Conservation (phyloP, 1,284 basidiomycete species). For the Phylloporus sp. region DNA sequence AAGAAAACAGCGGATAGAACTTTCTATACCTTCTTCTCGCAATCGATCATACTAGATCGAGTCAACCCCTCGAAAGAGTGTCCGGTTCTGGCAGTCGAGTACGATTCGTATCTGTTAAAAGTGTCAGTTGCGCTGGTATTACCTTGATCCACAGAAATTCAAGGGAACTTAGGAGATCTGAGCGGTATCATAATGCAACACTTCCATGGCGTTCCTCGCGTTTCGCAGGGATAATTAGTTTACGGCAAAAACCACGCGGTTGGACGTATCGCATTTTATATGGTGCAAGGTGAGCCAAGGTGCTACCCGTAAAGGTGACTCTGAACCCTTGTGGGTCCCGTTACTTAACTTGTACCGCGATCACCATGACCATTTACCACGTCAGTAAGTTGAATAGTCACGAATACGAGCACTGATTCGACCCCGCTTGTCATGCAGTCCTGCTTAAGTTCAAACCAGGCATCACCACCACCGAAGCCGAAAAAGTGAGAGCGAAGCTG, state of each 20-base stretch:
- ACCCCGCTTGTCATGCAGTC: slow-evolving; percentile 13
- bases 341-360: no score
- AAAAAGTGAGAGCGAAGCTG: slow-evolving; percentile 15
- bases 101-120: slow-evolving; percentile 82
- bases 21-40: slow-evolving; percentile 86
- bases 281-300: no score
- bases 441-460: slow-evolving; percentile 32
- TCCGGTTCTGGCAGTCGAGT: slow-evolving; percentile 91
- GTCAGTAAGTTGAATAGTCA: slow-evolving; percentile 18
- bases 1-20: slow-evolving; percentile 35
- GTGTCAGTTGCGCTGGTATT: slow-evolving; percentile 77
- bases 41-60: slow-evolving; percentile 94
- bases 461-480: slow-evolving; percentile 13
- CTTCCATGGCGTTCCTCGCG: slow-evolving; percentile 86
- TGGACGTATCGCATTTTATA: no score
- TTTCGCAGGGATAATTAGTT: slow-evolving; percentile 91
- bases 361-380: slow-evolving; percentile 35
- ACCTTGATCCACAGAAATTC: slow-evolving; percentile 90
- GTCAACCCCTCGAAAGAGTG: slow-evolving; percentile 88
- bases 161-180: slow-evolving; percentile 94
- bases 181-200: slow-evolving; percentile 94
- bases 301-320: no score
- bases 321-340: no score
- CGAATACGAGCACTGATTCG: not conserved
- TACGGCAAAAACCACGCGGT: no score